Percentiles rank a stretch among this genome's conserved stretches.
These are phyloP conservation scores for Mercurialis annua DNA, from an alignment of 345 rosid species.

Conservation along the genomic window DNA sequence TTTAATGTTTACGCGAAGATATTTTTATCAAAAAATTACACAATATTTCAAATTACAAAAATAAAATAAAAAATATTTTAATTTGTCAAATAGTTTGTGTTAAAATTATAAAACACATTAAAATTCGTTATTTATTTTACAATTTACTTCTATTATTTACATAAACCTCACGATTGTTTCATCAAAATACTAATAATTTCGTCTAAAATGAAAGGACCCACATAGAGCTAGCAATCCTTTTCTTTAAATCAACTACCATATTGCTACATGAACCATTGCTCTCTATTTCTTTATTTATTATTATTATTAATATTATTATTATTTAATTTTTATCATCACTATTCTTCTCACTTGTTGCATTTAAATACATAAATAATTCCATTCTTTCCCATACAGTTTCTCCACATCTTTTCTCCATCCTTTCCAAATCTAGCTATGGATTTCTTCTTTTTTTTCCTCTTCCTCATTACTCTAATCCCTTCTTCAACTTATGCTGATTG, in stretches of 20 bases:
- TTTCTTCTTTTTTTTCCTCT: constrained; percentile 31
- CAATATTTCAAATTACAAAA: too few relatives aligned
- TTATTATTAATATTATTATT: too few relatives aligned
- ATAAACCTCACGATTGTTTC: too few relatives aligned
- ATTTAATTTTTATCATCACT: too few relatives aligned
- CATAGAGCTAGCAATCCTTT: constrained; percentile 16
- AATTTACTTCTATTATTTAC: too few relatives aligned
- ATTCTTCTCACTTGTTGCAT: constrained; percentile 29
- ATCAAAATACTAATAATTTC: too few relatives aligned
- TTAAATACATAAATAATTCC: constrained; percentile 33
- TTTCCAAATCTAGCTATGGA: constrained; percentile 24
- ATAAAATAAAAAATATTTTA: too few relatives aligned
- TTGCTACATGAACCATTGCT: constrained; percentile 23
- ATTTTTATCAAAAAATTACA: too few relatives aligned
- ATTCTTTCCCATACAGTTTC: constrained; percentile 14
- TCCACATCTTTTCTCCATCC: constrained; percentile 2
- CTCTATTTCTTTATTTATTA: constrained; percentile 21
- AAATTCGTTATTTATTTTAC: too few relatives aligned
- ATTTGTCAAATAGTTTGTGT: too few relatives aligned
- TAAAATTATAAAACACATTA: too few relatives aligned
- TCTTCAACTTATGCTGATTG: constrained; percentile 46
- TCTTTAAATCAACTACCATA: constrained; percentile 28
- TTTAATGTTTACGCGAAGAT: too few relatives aligned
- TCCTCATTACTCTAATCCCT: constrained; percentile 34
- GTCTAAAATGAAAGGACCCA: constrained; percentile 37